These are phyloP conservation scores for Mortierella sp. DNA, from an alignment of 371 early-diverging fungal species.

Conservation along the genomic window DNA sequence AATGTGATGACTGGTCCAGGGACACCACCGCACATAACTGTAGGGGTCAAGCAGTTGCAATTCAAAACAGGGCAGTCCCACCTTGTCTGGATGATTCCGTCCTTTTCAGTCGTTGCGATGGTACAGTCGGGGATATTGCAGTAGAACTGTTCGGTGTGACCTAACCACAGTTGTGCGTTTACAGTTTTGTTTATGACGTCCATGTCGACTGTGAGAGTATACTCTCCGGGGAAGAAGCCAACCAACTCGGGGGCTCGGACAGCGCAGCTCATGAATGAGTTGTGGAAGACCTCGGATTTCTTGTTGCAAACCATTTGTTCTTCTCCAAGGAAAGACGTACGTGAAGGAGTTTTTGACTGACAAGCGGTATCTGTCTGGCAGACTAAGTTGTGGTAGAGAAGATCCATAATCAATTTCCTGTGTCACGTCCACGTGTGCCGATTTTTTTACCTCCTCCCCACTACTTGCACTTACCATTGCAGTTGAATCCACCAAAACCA, in stretches of 20 bases:
- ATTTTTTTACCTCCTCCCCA: conserved; percentile 6
- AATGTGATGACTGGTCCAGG: conserved; percentile 31
- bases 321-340: conserved; percentile 38
- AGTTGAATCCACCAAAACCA: conserved; percentile 55
- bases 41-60: conserved; percentile 31
- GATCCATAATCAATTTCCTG: conserved; percentile 20
- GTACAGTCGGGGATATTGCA: conserved; percentile 27
- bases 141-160: conserved; percentile 38
- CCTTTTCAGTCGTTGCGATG: conserved; percentile 16
- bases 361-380: conserved; percentile 43
- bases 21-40: conserved; percentile 46
- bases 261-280: conserved; percentile 37
- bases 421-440: conserved; percentile 21
- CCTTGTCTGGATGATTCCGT: conserved; percentile 20
- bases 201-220: conserved; percentile 31
- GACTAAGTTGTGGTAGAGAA: conserved; percentile 25
- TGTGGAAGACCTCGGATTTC: conserved; percentile 42
- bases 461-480: conserved; percentile 37
- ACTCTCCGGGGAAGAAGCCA: conserved; percentile 35
- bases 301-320: conserved; percentile 57
- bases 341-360: conserved; percentile 28
- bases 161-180: conserved; percentile 41
- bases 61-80: conserved; percentile 38
- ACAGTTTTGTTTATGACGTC: conserved; percentile 37
- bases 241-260: conserved; percentile 24